A percentile compares a stretch with the other conserved stretches of the same genome.
phyloP scores from a whole-genome alignment of 768 basidiomycete genomes.

The Tephrocybe sp. region DNA sequence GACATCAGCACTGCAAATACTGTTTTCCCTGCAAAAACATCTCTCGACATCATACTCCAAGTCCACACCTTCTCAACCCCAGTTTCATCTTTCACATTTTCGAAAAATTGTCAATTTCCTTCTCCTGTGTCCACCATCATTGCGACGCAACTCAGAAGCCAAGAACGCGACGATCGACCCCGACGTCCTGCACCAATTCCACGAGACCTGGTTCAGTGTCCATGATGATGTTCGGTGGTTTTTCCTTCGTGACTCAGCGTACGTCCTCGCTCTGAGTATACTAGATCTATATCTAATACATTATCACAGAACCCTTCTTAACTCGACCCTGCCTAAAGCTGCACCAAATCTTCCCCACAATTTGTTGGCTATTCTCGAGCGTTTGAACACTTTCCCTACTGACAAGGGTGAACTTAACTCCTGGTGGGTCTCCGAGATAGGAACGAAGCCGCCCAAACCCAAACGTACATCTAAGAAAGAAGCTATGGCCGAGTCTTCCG shows the following conservation, averaged over 20 bases:
- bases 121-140: conserved; percentile 59
- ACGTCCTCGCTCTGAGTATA: conserved; percentile 22
- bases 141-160: conserved; percentile 23
- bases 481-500: conserved; percentile 29
- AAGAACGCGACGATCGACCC: conserved; percentile 41
- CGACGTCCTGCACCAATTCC: conserved; percentile 64
- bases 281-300: background rate
- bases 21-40: conserved; percentile 76
- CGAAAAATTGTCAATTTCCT: conserved; percentile 60
- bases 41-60: conserved; percentile 66
- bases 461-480: conserved; percentile 39
- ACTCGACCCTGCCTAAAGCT: conserved; percentile 27
- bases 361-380: conserved; percentile 66
- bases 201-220: conserved; percentile 72
- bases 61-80: conserved; percentile 46
- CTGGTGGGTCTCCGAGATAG: conserved; percentile 80
- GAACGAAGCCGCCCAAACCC: conserved; percentile 51
- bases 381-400: conserved; percentile 73
- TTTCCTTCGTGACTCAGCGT: conserved; percentile 82
- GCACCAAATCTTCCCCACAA: conserved; percentile 41
- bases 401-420: conserved; percentile 63
- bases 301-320: conserved; percentile 29
- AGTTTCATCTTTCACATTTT: conserved; percentile 71
- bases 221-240: conserved; percentile 88
- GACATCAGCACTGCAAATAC: conserved; percentile 71